Conservation (phyloP, 2,329 filamentous ascomycete species). For the Immersiporthe knoxdaviesiana region DNA sequence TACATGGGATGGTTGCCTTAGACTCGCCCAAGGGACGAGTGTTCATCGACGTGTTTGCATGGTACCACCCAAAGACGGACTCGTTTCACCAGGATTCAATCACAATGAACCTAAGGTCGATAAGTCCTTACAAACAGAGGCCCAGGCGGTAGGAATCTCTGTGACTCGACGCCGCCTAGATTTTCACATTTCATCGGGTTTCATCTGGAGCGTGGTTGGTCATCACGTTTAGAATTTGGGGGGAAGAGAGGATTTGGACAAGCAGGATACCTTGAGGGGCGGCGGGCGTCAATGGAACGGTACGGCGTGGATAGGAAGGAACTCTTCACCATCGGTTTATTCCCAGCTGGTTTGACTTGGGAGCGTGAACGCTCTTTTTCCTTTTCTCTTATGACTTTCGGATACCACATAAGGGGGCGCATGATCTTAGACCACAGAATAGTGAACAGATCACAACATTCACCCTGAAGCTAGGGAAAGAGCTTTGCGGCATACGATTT, state of each 20-base stretch:
- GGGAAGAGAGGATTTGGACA: background rate
- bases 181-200: background rate
- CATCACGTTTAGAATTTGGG: no score
- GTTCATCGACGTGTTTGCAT: slow-evolving; percentile 55
- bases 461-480: background rate
- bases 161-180: background rate
- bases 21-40: slow-evolving; percentile 50
- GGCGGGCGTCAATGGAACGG: slow-evolving; percentile 3
- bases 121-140: slow-evolving; percentile 23
- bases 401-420: slow-evolving; percentile 25
- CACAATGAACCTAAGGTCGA: slow-evolving; percentile 43
- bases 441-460: background rate
- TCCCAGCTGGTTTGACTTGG: background rate
- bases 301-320: background rate
- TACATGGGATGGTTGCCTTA: slow-evolving; percentile 60
- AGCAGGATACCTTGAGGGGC: background rate
- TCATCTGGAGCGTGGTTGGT: background rate
- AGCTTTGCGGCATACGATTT: background rate
- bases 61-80: slow-evolving; percentile 60
- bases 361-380: slow-evolving; percentile 17
- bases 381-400: slow-evolving; percentile 14
- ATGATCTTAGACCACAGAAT: slow-evolving; percentile 5
- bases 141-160: slow-evolving; percentile 21
- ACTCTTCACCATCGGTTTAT: slow-evolving; percentile 5
- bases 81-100: slow-evolving; percentile 46